Evolutionary conservation across 345 rosid genomes (phyloP).

Genomic region (Ceriops zippeliana): DNA sequence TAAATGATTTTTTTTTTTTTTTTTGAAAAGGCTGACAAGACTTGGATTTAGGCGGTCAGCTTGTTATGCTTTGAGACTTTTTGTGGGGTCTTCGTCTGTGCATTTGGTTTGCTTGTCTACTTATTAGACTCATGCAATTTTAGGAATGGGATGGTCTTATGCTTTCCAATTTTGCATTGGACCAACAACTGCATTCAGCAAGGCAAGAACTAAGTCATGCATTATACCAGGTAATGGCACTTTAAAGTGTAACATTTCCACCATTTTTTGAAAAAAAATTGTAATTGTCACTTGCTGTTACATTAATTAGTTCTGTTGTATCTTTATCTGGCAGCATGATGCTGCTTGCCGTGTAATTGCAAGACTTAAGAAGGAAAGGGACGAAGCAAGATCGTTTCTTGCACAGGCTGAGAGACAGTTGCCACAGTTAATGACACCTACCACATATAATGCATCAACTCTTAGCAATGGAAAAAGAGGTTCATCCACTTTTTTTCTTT

Average conservation of each 20-base stretch:
- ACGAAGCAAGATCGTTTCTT: slow-evolving; percentile 83
- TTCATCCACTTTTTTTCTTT: slow-evolving; percentile 24
- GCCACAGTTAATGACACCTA: slow-evolving; percentile 39
- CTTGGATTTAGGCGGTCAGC: no score
- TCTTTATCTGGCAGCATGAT: slow-evolving; percentile 60
- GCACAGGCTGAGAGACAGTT: slow-evolving; percentile 71
- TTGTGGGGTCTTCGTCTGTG: neutral
- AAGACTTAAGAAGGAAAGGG: slow-evolving; percentile 89
- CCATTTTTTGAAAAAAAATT: neutral
- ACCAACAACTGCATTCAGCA: slow-evolving; percentile 95
- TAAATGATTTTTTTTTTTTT: no score
- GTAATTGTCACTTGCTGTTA: neutral
- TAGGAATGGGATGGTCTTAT: slow-evolving; percentile 98
- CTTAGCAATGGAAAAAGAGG: slow-evolving; percentile 90
- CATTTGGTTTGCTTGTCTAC: slow-evolving; percentile 12
- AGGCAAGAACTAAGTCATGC: slow-evolving; percentile 98
- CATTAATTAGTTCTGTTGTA: neutral
- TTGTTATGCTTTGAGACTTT: no score
- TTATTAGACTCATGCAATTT: slow-evolving; percentile 13
- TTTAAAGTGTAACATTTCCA: neutral
- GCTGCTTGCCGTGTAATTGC: slow-evolving; percentile 99
- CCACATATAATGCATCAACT: slow-evolving; percentile 41
- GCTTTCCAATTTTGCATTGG: slow-evolving; percentile 93
- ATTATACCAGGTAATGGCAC: slow-evolving; percentile 69
- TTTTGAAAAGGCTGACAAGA: no score